Base-by-base conservation (phyloP, 2,329 filamentous ascomycete genomes). In the Corynespora cassiicola region DNA sequence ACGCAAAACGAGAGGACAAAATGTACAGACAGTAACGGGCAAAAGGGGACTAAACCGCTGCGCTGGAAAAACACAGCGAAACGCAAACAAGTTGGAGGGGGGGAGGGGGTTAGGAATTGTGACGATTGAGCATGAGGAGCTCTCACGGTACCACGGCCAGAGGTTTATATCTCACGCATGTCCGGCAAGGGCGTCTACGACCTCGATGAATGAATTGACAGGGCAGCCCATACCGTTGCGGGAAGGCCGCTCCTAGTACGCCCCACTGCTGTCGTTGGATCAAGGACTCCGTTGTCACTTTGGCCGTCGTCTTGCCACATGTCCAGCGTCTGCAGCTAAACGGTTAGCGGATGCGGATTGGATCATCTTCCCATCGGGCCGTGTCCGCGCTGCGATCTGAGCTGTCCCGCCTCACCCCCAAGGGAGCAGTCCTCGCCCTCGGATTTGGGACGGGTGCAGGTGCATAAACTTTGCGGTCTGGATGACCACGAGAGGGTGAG, bases 311-410 rank as follows among this genome's bases (percentile, higher is more conserved):
- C 61, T 59, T 68, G 65, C 65, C 65, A 68, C 65, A 66, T 68
- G 63, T 65, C 61, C 58, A 65, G 48, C 55, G 43, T 53, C 56
- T 68, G 65, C 65, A 67, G 61, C 63, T 68, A 67, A 59, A 48
- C 47, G 39, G 42, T 55, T 40, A 42, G 49, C 50, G 52, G 45
- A 61, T 57, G 46, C 38, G 49, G 49, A 66, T 68, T 68, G 61
- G 63, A 43, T 48, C 35, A n/a, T n/a, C n/a, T n/a, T 45, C 20
- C 23, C 30, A 20, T 42, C 60, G 56, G 60, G 50, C 58, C 61
- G 61, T 34, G 38, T 46, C 61, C 56, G 57, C 61, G 49, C 50
- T 27, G 45, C 40, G 45, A 44, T 48, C 46, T 47, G 37, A 32
- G 37, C 50, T 50, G 43, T 60, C 47, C 54, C 61, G 56, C 62